Evolutionary conservation across 768 basidiomycete genomes (phyloP), one percentile per base, ranked within the genome.

Genomic region (Pilatotrama ljubarskyi): DNA sequence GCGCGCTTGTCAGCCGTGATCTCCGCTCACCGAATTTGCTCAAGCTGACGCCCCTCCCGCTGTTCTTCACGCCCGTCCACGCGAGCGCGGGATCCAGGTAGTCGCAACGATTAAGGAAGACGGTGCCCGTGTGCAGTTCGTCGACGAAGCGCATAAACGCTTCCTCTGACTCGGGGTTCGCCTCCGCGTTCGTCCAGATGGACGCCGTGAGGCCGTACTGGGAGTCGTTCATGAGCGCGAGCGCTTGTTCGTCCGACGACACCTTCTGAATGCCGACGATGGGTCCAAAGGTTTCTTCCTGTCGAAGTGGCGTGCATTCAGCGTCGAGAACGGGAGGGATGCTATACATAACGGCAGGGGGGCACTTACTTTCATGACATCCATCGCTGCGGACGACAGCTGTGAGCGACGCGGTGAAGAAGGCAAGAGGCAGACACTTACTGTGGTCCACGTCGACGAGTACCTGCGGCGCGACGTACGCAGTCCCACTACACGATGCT

Each of bases 41-140:
- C 66, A 98, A 75, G 68, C 92, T 95, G 60, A 98, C 78, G 1
- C 96, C 97, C 26, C 95, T 79, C 24, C 97, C 97, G 55, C 90
- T 94, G 67, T 97, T 77, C 78, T 98, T 98, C 47, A 93, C 88
- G 2, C 96, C 97, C 2, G 88, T 91, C 97, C 97, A 99, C 0
- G 91, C 83, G 1, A 98, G 77, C 5, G 95, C 93, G 1, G 97
- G 96, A 69, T 99, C 97, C 22, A 97, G 80, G 68, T 80, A 88
- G 73, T 99, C 96, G 66, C 91, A 92, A 42, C 93, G 80, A 74
- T 99, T 99, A 69, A 96, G 72, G 74, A 92, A 98, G 6, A 98
- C 94, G 0, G 95, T 99, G 3, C 97, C 97, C 0, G 90, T 86
- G 58, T 95, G 86, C 32, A 98, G 72, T 62, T 84, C 81, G 50